Evolutionary conservation across 306 rosid genomes (phyloP), one percentile per base, ranked within the genome.

Genomic region (Vicia faba): DNA sequence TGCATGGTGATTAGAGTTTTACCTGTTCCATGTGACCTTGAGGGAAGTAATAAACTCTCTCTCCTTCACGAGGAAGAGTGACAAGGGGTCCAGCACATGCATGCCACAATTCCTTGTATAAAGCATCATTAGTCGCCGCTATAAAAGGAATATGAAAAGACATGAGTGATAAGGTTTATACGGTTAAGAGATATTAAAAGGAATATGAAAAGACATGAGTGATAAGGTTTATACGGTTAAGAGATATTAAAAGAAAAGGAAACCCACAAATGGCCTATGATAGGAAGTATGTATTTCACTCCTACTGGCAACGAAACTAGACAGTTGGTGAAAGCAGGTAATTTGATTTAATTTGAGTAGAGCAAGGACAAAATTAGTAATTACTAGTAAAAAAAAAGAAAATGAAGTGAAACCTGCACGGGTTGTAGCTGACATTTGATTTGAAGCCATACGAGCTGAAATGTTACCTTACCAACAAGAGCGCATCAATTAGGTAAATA

Each of bases 11-110:
- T 55, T 40, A 4, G 53, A 45, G 7, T 29, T 67, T 18, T 78
- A 92, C 98, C 93, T 92, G 98, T 80, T 92, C 98, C 98, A 92
- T 92, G 50, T 92, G 98, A 80, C 98, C 98, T 82, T 92, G 98
- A 3, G 96, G 98, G 73, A 87, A 92, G 82, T 92, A 92, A 77
- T 89, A 92, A 39, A 92, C 98, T 69, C 93, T 88, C 82, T 87
- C 93, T 71, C 85, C 87, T 89, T 92, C 87, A 45, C 84, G 80
- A 20, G 98, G 98, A 78, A 92, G 96, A 74, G 89, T 84, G 73
- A 92, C 98, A 66, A 92, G 98, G 61, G 98, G 98, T 19, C 98
- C 98, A 50, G 98, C 98, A 82, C 98, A 92, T n/a, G 96, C 93
- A 84, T 89, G 93, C 98, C 98, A 92, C 77, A 92, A 71, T 84